Base-by-base conservation (phyloP, 2,329 filamentous ascomycete genomes). In the Colletotrichum gigasporum region DNA sequence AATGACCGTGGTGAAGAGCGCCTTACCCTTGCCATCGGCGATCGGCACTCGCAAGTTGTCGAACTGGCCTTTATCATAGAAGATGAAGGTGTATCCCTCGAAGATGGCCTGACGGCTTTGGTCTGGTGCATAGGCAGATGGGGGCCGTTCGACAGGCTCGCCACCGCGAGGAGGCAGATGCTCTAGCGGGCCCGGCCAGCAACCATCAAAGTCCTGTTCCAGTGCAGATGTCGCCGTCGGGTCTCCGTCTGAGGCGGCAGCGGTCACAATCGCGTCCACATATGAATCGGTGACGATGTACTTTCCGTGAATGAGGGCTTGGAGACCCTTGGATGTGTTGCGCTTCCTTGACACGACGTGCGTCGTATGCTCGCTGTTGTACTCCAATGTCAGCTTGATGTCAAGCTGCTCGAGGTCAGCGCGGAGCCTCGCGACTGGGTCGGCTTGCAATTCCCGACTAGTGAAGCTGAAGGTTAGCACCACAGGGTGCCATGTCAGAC, bases 331-430 rank as follows among this genome's bases (percentile, higher is more conserved):
- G 0, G 94, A 87, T 0, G 93, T 95, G 75, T 98, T 99, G 48
- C 96, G 87, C 78, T 97, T 97, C 75, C 89, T 92, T 7, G 93
- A 90, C 32, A 98, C 89, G 10, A 97, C 91, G 76, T 98, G 94
- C 0, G 95, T 97, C 0, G 95, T 97, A 26, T 85, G 80, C 14
- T 81, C 84, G 24, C 85, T 79, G 22, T 91, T 80, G 75, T 93
- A 97, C 4, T 94, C 90, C 42, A 87, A 83, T 12, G 91, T 81
- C 12, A 93, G 90, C 76, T 97, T 98, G 76, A 98, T 90, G 73
- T 97, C 96, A n/a, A 97, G 83, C 44, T 90, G 87, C 73, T 96
- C 93, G 16, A 98, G 86, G 55, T 85, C 85, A 30, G 85, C 79
- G 66, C 87, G 87, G 24, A 94, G 84, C 16, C 81, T 80, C 2